Evolutionary conservation across 2,329 filamentous ascomycete genomes (phyloP).

Genomic region (Zasmidium angulare): DNA sequence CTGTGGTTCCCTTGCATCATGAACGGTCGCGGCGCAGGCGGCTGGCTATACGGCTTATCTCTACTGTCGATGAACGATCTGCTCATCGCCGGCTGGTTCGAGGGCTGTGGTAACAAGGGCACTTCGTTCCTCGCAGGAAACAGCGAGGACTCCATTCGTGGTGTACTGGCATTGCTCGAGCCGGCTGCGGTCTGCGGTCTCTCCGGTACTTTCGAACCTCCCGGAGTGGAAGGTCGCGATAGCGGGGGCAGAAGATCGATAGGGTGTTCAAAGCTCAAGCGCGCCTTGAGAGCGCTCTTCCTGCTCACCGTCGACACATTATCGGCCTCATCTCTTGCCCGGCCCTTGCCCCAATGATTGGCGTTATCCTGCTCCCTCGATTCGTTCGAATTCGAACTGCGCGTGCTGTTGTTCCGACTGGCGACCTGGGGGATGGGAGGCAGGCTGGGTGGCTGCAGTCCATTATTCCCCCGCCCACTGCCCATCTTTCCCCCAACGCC

Average conservation of each 20-base stretch:
- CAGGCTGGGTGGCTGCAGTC: conserved; percentile 46
- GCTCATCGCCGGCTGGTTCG: conserved; percentile 28
- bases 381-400: conserved; percentile 1
- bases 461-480: neutral
- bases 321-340: conserved; percentile 15
- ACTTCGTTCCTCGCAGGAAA: conserved; percentile 19
- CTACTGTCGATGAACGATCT: conserved; percentile 34
- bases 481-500: neutral
- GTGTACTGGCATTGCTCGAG: conserved; percentile 7
- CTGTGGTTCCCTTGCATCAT: conserved; percentile 21
- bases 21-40: conserved; percentile 15
- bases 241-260: conserved; percentile 14
- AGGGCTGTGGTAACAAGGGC: conserved; percentile 8
- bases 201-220: neutral
- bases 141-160: conserved; percentile 26
- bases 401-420: conserved; percentile 7
- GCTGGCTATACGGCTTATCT: conserved; percentile 31
- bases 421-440: conserved; percentile 41
- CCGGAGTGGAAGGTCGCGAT: conserved; percentile 8
- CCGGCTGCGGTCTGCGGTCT: conserved; percentile 20
- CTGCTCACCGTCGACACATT: conserved; percentile 12
- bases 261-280: conserved; percentile 22
- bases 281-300: conserved; percentile 12
- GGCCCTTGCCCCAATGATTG: neutral
- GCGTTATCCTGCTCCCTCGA: neutral